These are phyloP conservation scores for Zygosaccharomyces sapae DNA, from an alignment of 1,139 yeast species.

Conservation along the genomic window DNA sequence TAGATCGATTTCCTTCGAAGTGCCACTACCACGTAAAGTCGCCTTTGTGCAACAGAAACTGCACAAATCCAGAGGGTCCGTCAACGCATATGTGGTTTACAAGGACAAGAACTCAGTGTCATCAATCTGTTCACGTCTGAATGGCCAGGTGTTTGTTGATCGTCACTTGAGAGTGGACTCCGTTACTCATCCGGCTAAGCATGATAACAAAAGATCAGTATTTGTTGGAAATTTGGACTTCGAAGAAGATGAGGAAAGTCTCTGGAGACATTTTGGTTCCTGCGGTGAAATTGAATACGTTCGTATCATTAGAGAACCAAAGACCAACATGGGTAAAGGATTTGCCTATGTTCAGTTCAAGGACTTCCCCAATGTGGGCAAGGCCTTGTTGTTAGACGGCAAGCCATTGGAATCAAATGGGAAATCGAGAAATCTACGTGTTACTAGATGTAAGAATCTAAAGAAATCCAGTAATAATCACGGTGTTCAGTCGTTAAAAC, in stretches of 20 bases:
- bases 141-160: constrained; percentile 63
- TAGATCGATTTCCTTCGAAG: constrained; percentile 87
- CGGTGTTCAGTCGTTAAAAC: constrained; percentile 28
- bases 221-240: constrained; percentile 94
- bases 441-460: constrained; percentile 70
- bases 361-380: constrained; percentile 74
- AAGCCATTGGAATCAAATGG: constrained; percentile 50
- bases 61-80: constrained; percentile 71
- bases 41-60: constrained; percentile 81
- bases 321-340: constrained; percentile 95
- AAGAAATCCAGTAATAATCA: constrained; percentile 24
- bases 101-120: constrained; percentile 48
- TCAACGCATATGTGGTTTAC: constrained; percentile 85
- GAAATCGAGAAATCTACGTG: constrained; percentile 66
- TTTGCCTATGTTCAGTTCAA: constrained; percentile 92
- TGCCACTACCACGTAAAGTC: constrained; percentile 83
- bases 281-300: constrained; percentile 81
- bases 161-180: constrained; percentile 89
- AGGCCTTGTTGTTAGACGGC: constrained; percentile 74
- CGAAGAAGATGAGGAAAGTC: constrained; percentile 82
- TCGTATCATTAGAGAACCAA: constrained; percentile 83
- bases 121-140: constrained; percentile 44
- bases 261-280: constrained; percentile 75
- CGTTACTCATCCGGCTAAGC: constrained; percentile 83
- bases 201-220: constrained; percentile 76